A percentile compares a stretch with the other conserved stretches of the same genome.
phyloP scores from a whole-genome alignment of 2,329 filamentous ascomycete species.

The Beauveria rudraprayagi region DNA sequence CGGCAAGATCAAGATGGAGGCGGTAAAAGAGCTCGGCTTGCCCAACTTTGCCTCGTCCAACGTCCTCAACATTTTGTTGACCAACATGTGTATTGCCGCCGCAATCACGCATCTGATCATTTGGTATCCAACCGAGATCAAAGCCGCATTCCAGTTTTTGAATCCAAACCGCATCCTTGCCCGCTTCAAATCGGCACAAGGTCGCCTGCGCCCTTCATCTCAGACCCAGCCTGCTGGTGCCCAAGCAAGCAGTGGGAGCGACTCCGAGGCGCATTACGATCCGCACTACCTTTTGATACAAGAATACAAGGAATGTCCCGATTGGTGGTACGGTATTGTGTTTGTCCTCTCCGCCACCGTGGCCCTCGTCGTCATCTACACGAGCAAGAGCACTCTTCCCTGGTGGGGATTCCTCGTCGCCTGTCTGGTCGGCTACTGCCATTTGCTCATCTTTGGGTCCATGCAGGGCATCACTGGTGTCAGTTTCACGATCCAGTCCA shows the following conservation, averaged over 20 bases:
- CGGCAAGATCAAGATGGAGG: constrained; percentile 19
- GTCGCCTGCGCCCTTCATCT: not conserved
- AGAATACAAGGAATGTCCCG: constrained; percentile 32
- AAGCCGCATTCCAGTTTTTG: constrained; percentile 15
- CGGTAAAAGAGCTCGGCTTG: constrained; percentile 27
- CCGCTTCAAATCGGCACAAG: not conserved
- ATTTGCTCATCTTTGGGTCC: constrained; percentile 33
- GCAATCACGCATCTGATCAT: constrained; percentile 24
- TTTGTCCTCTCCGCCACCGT: constrained; percentile 26
- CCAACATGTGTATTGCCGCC: constrained; percentile 39
- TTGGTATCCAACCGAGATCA: constrained; percentile 20
- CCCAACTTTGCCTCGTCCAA: constrained; percentile 35
- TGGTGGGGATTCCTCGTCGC: constrained; percentile 35
- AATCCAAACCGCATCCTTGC: not conserved
- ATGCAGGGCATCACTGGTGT: constrained; percentile 31
- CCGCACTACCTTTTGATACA: constrained; percentile 35
- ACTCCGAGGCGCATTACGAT: constrained; percentile 20
- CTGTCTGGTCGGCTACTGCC: constrained; percentile 25
- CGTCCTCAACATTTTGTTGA: constrained; percentile 30
- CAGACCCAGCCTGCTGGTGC: too few species aligned
- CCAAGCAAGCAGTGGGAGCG: constrained; percentile 4
- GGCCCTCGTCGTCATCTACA: constrained; percentile 31
- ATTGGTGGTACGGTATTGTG: constrained; percentile 33
- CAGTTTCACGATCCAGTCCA: constrained; percentile 29
- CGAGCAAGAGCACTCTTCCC: constrained; percentile 17